Evolutionary conservation across 1,284 basidiomycete species (phyloP).

Genomic region (Fomitopsis palustris): DNA sequence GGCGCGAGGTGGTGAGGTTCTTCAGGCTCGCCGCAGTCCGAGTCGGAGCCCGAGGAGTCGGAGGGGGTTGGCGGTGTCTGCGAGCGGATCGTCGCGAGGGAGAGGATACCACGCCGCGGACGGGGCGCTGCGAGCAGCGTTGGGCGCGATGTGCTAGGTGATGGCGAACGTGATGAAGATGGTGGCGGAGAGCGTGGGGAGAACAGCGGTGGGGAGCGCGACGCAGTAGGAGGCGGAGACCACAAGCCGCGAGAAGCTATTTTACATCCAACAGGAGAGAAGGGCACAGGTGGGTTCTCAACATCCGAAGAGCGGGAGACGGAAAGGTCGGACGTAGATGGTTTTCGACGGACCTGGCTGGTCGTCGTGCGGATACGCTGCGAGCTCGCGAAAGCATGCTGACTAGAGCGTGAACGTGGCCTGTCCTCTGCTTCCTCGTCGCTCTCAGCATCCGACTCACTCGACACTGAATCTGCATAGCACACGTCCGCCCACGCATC

Average conservation of each 20-base stretch:
- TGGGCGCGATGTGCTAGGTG: background rate
- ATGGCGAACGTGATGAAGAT: background rate
- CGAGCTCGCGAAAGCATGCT: background rate
- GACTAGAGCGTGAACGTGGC: background rate
- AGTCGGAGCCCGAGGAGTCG: too few species aligned
- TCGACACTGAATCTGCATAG: constrained; percentile 15
- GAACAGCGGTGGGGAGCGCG: background rate
- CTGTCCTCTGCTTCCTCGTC: background rate
- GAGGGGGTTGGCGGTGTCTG: background rate
- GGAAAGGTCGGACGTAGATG: too few species aligned
- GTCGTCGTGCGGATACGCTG: too few species aligned
- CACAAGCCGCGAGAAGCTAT: too few species aligned
- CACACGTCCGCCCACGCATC: constrained; percentile 23
- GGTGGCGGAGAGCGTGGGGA: background rate
- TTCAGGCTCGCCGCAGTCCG: background rate
- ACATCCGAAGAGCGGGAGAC: too few species aligned
- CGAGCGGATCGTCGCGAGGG: background rate
- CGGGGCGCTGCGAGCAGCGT: background rate
- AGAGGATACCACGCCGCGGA: background rate
- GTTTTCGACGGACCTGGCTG: too few species aligned
- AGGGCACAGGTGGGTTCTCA: too few species aligned
- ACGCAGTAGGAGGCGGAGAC: too few species aligned
- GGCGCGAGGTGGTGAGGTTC: too few species aligned
- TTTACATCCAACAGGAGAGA: too few species aligned
- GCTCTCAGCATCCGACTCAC: background rate